These are phyloP conservation scores for Aspergillus luchuensis DNA, from an alignment of 2,329 filamentous ascomycete species.

Conservation along the genomic window DNA sequence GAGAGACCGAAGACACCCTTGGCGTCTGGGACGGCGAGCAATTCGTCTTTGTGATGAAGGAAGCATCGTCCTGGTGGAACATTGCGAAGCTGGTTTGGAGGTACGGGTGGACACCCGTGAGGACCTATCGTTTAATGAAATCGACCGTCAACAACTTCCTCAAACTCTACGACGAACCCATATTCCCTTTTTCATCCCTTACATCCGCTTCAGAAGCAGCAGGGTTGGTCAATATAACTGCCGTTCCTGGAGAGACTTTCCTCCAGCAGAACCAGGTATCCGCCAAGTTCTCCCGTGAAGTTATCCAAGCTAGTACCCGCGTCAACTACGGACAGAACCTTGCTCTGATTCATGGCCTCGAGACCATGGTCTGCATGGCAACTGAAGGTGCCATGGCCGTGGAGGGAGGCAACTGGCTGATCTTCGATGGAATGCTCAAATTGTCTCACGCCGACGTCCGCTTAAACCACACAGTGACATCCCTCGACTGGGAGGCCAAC, in stretches of 20 bases:
- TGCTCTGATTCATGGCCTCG: constrained; percentile 80
- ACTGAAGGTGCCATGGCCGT: constrained; percentile 80
- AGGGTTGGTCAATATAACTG: constrained; percentile 66
- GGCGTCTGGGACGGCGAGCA: constrained; percentile 81
- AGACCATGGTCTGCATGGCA: constrained; percentile 90
- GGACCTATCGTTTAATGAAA: constrained; percentile 72
- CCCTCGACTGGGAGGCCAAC: constrained; percentile 51
- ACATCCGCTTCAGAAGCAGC: constrained; percentile 68
- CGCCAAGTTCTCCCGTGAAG: constrained; percentile 69
- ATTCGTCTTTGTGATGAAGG: constrained; percentile 69
- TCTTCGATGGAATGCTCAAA: constrained; percentile 80
- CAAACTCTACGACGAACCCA: constrained; percentile 74
- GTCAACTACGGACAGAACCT: constrained; percentile 96
- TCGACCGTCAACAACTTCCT: constrained; percentile 71
- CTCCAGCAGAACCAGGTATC: constrained; percentile 69
- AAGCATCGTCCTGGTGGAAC: constrained; percentile 74
- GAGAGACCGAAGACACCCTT: constrained; percentile 54
- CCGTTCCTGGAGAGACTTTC: constrained; percentile 72
- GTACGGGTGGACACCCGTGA: constrained; percentile 78
- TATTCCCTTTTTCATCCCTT: constrained; percentile 82
- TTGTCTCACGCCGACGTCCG: constrained; percentile 62
- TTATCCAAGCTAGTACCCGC: constrained; percentile 86
- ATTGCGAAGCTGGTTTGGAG: constrained; percentile 77
- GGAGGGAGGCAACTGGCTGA: constrained; percentile 87
- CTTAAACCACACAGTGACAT: constrained; percentile 68